Percentiles rank a stretch among this genome's conserved stretches.
phyloP scores from a whole-genome alignment of 2,329 filamentous ascomycete species.

The Aspergillus terreus region DNA sequence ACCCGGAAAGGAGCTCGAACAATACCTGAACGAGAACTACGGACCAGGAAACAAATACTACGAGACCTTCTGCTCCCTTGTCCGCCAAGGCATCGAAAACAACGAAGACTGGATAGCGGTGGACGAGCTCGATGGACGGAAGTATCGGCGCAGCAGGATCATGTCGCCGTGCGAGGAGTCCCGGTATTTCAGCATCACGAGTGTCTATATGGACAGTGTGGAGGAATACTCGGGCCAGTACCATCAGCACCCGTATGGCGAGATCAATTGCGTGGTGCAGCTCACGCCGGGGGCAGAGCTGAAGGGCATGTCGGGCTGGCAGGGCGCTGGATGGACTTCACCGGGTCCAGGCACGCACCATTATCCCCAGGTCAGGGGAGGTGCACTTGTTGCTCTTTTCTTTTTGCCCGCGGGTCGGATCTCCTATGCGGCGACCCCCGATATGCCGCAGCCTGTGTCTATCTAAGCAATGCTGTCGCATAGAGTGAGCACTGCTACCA shows the following conservation, averaged over 20 bases:
- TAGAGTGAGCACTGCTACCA: too few species aligned
- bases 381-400: conserved; percentile 51
- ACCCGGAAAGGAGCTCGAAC: conserved; percentile 46
- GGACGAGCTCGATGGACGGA: conserved; percentile 42
- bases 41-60: conserved; percentile 44
- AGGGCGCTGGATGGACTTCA: conserved; percentile 54
- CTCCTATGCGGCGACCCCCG: conserved; percentile 2
- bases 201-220: conserved; percentile 54
- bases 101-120: conserved; percentile 46
- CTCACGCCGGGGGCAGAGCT: conserved; percentile 50
- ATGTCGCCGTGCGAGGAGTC: conserved; percentile 45
- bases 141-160: conserved; percentile 49
- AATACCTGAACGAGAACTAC: conserved; percentile 41
- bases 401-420: conserved; percentile 56
- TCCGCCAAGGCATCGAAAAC: conserved; percentile 35
- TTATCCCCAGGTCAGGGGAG: conserved; percentile 52
- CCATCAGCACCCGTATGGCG: conserved; percentile 52
- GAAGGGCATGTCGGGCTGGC: conserved; percentile 56
- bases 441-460: background rate
- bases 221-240: conserved; percentile 53
- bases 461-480: too few species aligned
- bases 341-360: conserved; percentile 56
- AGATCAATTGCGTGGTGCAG: conserved; percentile 55
- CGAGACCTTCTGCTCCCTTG: conserved; percentile 40
- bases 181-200: conserved; percentile 54